Evolutionary conservation across 2,329 filamentous ascomycete genomes (phyloP).

Genomic region (Pseudofabraea citricarpa): DNA sequence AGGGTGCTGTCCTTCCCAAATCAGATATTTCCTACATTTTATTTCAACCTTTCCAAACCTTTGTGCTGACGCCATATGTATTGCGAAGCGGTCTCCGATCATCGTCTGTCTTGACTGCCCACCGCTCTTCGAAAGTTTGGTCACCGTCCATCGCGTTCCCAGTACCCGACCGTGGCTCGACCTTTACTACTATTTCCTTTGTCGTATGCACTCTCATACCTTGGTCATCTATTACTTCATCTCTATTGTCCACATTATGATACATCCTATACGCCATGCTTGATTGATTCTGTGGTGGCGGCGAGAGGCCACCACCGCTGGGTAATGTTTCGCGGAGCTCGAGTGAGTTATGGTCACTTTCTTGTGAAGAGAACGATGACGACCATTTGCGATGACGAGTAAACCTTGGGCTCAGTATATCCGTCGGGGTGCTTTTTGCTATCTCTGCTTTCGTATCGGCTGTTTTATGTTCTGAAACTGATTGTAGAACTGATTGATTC

Average conservation of each 20-base stretch:
- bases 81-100: not conserved
- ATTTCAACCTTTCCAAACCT: not conserved
- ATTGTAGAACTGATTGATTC: no score
- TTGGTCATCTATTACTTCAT: not conserved
- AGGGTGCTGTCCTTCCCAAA: no score
- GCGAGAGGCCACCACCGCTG: not conserved
- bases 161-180: not conserved
- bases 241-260: not conserved
- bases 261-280: not conserved
- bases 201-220: not conserved
- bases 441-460: no score
- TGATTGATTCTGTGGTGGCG: not conserved
- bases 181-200: not conserved
- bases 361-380: no score
- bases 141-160: not conserved
- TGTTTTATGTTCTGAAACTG: no score
- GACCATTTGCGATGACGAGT: no score
- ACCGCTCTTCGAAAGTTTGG: not conserved
- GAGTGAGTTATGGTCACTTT: not conserved
- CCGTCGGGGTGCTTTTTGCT: no score
- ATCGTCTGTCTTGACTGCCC: not conserved
- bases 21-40: no score
- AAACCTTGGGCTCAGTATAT: no score
- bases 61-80: not conserved
- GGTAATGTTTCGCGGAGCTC: not conserved